Conservation (phyloP, 202 grass and related monocot species). For the Alloteropsis angusta region DNA sequence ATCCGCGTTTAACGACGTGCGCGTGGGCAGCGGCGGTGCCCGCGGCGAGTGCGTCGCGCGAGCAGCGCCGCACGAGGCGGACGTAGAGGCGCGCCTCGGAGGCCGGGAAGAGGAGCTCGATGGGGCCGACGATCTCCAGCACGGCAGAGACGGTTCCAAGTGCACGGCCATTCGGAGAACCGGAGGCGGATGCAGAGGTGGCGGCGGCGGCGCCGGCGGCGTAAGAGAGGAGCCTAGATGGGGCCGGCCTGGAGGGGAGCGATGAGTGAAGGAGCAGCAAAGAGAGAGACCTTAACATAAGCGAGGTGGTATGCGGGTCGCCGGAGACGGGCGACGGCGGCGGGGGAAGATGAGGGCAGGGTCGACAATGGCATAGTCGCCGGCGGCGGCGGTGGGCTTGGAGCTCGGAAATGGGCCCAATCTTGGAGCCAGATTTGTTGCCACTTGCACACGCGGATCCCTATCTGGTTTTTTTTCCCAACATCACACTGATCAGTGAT, state of each 20-base stretch:
- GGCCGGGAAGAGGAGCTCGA: constrained; percentile 52
- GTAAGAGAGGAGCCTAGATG: constrained; percentile 38
- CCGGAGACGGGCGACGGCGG: constrained; percentile 28
- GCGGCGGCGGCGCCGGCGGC: neutral
- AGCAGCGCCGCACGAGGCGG: constrained; percentile 60
- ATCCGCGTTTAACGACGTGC: constrained; percentile 59
- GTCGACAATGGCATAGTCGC: constrained; percentile 39
- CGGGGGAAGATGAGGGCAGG: constrained; percentile 15
- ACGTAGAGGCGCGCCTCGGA: constrained; percentile 64
- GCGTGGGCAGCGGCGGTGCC: constrained; percentile 46
- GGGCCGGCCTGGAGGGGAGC: constrained; percentile 30
- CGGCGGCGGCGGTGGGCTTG: constrained; percentile 18
- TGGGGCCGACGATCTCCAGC: constrained; percentile 64
- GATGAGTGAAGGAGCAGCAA: constrained; percentile 34
- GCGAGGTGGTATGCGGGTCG: constrained; percentile 20
- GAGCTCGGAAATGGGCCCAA: constrained; percentile 14
- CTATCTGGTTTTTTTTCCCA: neutral
- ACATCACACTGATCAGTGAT: neutral
- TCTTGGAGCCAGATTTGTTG: constrained; percentile 15
- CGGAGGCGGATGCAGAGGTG: neutral
- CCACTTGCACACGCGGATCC: neutral
- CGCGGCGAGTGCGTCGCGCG: constrained; percentile 41
- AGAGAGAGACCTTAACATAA: constrained; percentile 68
- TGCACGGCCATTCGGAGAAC: neutral
- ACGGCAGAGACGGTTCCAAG: constrained; percentile 46